Conservation (phyloP, 257 asterid genomes). For the Thymus quinquecostatus region DNA sequence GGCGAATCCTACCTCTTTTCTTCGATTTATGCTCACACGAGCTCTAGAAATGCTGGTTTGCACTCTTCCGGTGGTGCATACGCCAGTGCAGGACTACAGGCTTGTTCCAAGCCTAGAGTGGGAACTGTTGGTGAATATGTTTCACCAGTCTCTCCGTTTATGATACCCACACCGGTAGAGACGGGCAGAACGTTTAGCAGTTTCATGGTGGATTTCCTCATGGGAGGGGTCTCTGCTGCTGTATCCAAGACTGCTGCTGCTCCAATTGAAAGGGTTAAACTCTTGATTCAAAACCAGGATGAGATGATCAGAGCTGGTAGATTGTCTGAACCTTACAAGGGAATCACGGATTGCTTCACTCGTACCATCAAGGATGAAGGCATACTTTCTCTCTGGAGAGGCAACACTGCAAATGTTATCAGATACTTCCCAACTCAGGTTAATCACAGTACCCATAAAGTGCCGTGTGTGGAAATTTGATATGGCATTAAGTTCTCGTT, state of each 20-base stretch:
- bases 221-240: constrained; percentile 90
- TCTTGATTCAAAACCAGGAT: constrained; percentile 77
- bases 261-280: constrained; percentile 85
- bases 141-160: constrained; percentile 44
- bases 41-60: constrained; percentile 42
- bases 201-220: constrained; percentile 71
- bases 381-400: constrained; percentile 72
- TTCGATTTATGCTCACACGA: constrained; percentile 41
- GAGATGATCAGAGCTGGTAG: constrained; percentile 81
- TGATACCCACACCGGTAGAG: constrained; percentile 55
- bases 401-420: constrained; percentile 72
- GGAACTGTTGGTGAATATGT: constrained; percentile 35
- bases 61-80: constrained; percentile 41
- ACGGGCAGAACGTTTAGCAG: constrained; percentile 47
- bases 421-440: constrained; percentile 92
- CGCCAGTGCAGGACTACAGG: constrained; percentile 39
- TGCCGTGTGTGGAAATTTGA: no score
- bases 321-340: constrained; percentile 70
- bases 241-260: constrained; percentile 80
- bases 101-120: constrained; percentile 34
- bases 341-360: constrained; percentile 69
- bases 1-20: constrained; percentile 48
- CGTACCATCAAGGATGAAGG: constrained; percentile 79
- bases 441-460: background rate
- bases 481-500: background rate